Evolutionary conservation across 345 rosid genomes (phyloP), one percentile per base, ranked within the genome.

Genomic region (Hibiscus mutabilis): DNA sequence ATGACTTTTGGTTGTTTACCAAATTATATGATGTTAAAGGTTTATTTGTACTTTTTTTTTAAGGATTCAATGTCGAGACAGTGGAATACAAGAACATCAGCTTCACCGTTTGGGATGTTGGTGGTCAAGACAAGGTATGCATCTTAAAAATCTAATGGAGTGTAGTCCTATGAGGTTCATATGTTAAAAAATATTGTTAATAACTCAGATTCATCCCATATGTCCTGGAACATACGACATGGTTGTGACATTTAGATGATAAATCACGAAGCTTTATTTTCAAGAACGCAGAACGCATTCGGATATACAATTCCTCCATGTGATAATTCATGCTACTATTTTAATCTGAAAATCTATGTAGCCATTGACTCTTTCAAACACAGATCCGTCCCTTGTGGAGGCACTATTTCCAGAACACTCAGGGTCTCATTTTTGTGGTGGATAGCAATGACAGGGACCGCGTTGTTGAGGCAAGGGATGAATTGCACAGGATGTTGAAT

Each of bases 21-120:
- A 19, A 51, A 15, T 31, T 29, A 18, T 14, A 52, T 37, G 42
- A 27, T 57, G 46, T 71, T 68, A 52, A 55, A 66, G 21, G 27
- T 6, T 35, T 42, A 63, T 63, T 68, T 0, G 9, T 46, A 4
- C 15, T 3, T 19, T 49, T 31, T 31, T 61, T 77, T 78, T 61
- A 78, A 91, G 97, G 96, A 62, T 92, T 92, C 77, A 92, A 92
- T 66, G 97, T 91, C 67, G 97, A 91, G 81, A 91, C 97, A 19
- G 96, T 91, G 70, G 96, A 92, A 65, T 92, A 92, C 84, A 92
- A 92, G 89, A 92, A 90, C 80, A 92, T 92, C 74, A 92, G 97
- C 83, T 85, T 87, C 82, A 85, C 89, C 27, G 91, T 87, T 22
- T 87, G 97, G 97, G 97, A 88, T 85, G 97, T 92, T 0, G 97